Evolutionary conservation across 2,329 filamentous ascomycete species (phyloP).

Genomic region (Emmonsiellopsis sp.): DNA sequence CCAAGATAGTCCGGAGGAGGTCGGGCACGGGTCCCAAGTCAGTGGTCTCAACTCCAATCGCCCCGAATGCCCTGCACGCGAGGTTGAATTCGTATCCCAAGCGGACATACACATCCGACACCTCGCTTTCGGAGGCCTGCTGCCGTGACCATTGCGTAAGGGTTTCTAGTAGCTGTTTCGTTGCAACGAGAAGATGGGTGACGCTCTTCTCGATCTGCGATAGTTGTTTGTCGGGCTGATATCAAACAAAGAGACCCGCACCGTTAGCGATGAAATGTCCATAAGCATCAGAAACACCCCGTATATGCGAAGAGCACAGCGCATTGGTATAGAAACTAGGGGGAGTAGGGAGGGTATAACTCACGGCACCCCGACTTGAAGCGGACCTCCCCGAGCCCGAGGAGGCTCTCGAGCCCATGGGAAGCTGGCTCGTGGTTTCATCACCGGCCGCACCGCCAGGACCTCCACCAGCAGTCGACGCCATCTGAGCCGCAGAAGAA

Average conservation of each 20-base stretch:
- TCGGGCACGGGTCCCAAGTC: slow-evolving; percentile 95
- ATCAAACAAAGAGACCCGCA: slow-evolving; percentile 1
- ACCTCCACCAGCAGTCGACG: slow-evolving; percentile 32
- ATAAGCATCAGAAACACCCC: no score
- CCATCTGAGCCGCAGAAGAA: slow-evolving; percentile 28
- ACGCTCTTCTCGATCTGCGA: slow-evolving; percentile 99
- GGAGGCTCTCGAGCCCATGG: slow-evolving; percentile 52
- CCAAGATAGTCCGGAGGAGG: slow-evolving; percentile 76
- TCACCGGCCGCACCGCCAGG: slow-evolving; percentile 21
- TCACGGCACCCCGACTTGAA: slow-evolving; percentile 48
- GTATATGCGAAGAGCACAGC: not conserved
- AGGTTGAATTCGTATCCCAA: slow-evolving; percentile 99
- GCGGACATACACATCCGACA: slow-evolving; percentile 96
- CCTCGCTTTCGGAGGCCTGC: slow-evolving; percentile 83
- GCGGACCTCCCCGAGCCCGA: slow-evolving; percentile 56
- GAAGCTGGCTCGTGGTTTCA: slow-evolving; percentile 42
- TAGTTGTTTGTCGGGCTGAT: slow-evolving; percentile 58
- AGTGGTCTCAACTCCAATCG: slow-evolving; percentile 89
- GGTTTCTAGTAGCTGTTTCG: slow-evolving; percentile 94
- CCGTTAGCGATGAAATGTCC: slow-evolving; percentile 5
- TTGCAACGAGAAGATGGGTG: slow-evolving; percentile 92
- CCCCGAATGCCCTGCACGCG: slow-evolving; percentile 90
- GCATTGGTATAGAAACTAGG: not conserved
- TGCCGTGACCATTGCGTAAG: slow-evolving; percentile 95
- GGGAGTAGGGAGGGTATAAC: slow-evolving; percentile 22